Percentiles rank a stretch among this genome's conserved stretches.
These are phyloP conservation scores for Astragalus glycyphyllos DNA, from an alignment of 306 rosid species.

Conservation along the genomic window DNA sequence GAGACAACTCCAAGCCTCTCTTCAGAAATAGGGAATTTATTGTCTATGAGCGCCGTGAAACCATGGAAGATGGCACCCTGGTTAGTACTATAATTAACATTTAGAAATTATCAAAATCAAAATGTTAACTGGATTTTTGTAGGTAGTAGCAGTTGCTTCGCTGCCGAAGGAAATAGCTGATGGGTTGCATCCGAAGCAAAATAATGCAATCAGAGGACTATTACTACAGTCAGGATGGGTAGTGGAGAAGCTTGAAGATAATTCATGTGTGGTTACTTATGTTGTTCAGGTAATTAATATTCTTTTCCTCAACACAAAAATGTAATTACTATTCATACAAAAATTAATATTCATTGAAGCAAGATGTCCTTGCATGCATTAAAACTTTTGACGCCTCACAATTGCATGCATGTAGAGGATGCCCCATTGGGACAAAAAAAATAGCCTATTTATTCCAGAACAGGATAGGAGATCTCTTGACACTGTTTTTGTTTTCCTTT, in stretches of 20 bases:
- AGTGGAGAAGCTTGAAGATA: constrained; percentile 78
- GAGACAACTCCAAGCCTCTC: constrained; percentile 83
- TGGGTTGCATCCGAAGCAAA: constrained; percentile 82
- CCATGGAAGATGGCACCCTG: constrained; percentile 93
- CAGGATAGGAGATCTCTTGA: too few species aligned
- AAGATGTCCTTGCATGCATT: not conserved
- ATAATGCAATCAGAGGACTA: constrained; percentile 82
- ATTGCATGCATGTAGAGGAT: too few species aligned
- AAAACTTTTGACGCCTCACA: too few species aligned
- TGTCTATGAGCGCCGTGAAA: constrained; percentile 85
- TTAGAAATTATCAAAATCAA: not conserved
- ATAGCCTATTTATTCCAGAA: too few species aligned
- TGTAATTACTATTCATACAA: too few species aligned
- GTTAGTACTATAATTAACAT: constrained; percentile 54
- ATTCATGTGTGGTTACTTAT: constrained; percentile 79
- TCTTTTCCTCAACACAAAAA: not conserved
- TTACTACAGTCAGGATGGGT: constrained; percentile 92
- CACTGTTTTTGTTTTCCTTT: not conserved
- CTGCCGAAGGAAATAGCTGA: constrained; percentile 91
- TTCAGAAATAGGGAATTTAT: constrained; percentile 84
- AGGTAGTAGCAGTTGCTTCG: constrained; percentile 96
- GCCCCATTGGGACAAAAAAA: too few species aligned
- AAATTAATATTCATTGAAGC: not conserved
- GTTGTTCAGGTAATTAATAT: constrained; percentile 74
- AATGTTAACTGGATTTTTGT: not conserved